These are phyloP conservation scores for Vicia faba DNA, from an alignment of 306 rosid species.

Conservation along the genomic window DNA sequence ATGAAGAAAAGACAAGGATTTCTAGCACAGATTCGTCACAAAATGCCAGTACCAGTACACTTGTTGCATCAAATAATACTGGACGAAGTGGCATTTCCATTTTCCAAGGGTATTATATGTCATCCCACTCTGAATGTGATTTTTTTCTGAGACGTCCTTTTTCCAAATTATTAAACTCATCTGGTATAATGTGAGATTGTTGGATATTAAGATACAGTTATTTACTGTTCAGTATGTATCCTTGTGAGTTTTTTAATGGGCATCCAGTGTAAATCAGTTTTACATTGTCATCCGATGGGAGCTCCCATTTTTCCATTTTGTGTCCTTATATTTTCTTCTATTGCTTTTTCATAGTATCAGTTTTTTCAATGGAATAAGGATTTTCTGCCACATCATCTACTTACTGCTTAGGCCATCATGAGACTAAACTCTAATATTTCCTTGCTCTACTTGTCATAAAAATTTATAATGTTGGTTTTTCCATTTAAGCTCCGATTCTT, in stretches of 20 bases:
- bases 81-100: constrained; percentile 70
- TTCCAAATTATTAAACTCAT: constrained; percentile 18
- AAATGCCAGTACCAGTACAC: constrained; percentile 43
- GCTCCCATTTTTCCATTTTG: background rate
- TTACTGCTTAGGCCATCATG: constrained; percentile 1
- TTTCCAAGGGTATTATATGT: constrained; percentile 74
- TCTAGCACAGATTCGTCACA: constrained; percentile 43
- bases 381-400: too few relatives aligned
- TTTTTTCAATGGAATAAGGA: too few relatives aligned
- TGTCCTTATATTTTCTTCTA: background rate
- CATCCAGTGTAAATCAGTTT: constrained; percentile 1
- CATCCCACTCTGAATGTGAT: constrained; percentile 33
- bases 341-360: too few relatives aligned
- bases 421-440: constrained; percentile 15
- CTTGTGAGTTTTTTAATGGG: background rate
- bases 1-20: constrained; percentile 41
- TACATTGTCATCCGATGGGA: background rate
- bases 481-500: background rate
- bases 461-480: constrained; percentile 29
- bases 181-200: constrained; percentile 1
- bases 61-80: constrained; percentile 44
- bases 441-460: background rate
- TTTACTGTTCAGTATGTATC: constrained; percentile 2
- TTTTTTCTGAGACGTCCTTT: constrained; percentile 13
- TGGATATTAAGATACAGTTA: background rate